phyloP scores from a whole-genome alignment of 352 stramenopile species.

The Globisporangium lucens region DNA sequence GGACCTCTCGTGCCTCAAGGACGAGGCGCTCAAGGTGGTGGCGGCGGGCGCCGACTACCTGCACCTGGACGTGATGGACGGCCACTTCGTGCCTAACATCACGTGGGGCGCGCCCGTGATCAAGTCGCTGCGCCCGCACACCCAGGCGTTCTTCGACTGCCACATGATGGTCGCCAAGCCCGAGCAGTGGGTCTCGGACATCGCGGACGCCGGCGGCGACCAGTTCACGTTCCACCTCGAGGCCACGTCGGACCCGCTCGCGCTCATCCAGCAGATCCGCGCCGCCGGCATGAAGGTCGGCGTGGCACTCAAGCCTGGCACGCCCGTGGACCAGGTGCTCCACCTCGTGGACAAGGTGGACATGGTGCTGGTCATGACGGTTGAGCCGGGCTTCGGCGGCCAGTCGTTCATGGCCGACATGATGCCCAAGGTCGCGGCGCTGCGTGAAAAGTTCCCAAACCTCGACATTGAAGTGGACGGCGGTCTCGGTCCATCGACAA shows the following conservation, averaged over 20 bases:
- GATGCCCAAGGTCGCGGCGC: constrained; percentile 92
- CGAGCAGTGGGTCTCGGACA: constrained; percentile 94
- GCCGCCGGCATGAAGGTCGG: constrained; percentile 93
- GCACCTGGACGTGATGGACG: constrained; percentile 98
- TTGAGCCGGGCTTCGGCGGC: constrained; percentile 96
- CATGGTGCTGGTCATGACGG: constrained; percentile 98
- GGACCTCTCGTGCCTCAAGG: constrained; percentile 92
- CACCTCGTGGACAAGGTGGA: constrained; percentile 88
- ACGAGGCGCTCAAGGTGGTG: constrained; percentile 90
- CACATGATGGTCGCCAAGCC: constrained; percentile 98
- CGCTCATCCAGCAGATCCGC: constrained; percentile 84
- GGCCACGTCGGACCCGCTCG: constrained; percentile 61
- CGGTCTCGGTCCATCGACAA: constrained; percentile 91
- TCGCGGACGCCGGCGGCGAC: constrained; percentile 92
- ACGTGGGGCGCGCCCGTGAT: constrained; percentile 96
- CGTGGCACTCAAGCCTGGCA: constrained; percentile 94
- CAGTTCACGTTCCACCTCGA: constrained; percentile 98
- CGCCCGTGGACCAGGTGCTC: constrained; percentile 85
- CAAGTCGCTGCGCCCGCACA: constrained; percentile 88
- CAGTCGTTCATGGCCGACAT: constrained; percentile 97
- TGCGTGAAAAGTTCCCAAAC: constrained; percentile 90
- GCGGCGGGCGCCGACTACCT: constrained; percentile 92
- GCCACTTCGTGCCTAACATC: constrained; percentile 98
- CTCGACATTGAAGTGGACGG: constrained; percentile 98
- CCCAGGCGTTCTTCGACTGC: constrained; percentile 93